Evolutionary conservation across 2,329 filamentous ascomycete genomes (phyloP).

Genomic region (Trichoderma sp.): DNA sequence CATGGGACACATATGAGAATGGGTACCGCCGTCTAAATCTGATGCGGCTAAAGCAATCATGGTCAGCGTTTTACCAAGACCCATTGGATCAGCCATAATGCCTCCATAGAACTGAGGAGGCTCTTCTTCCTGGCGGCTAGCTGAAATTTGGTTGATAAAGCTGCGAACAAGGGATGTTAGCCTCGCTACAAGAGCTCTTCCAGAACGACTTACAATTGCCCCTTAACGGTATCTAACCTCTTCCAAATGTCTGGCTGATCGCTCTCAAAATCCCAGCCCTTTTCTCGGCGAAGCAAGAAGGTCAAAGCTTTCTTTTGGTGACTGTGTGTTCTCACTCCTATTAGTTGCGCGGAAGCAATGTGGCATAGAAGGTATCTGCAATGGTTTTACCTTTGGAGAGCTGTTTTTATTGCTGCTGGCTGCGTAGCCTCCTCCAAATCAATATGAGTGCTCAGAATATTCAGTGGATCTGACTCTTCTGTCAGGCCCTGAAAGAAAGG

Average conservation of each 20-base stretch:
- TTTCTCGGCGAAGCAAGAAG: background rate
- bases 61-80: constrained; percentile 48
- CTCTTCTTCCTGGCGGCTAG: constrained; percentile 32
- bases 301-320: background rate
- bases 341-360: no score
- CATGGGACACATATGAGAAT: no score
- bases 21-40: background rate
- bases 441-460: background rate
- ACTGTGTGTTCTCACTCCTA: no score
- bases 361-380: no score
- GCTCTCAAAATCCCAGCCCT: background rate
- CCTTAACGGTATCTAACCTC: background rate
- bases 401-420: background rate
- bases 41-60: constrained; percentile 46
- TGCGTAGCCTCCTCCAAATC: background rate
- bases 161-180: background rate
- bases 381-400: background rate
- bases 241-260: background rate
- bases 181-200: background rate
- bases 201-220: background rate
- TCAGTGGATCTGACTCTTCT: background rate
- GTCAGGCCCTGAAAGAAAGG: background rate
- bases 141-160: background rate
- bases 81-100: constrained; percentile 50
- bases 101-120: constrained; percentile 44